Base-by-base conservation (phyloP, 225 moss, liverwort and hornwort species). In the Sphagnum contortum region DNA sequence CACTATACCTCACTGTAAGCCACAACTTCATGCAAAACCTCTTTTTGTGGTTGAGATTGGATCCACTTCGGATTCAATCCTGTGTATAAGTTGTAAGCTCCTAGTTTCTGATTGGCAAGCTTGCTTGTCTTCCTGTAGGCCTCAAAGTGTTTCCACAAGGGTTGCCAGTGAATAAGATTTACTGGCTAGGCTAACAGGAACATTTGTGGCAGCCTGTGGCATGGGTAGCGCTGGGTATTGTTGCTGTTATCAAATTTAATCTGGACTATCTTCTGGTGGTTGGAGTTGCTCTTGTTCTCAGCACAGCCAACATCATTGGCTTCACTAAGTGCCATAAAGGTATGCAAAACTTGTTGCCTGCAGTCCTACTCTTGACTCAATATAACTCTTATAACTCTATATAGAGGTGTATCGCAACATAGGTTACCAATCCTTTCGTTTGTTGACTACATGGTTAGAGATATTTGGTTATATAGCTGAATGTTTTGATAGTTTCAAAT, bases 321-420 rank as follows among this genome's bases (percentile, higher is more conserved):
- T 87, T 80, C 67, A 87, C 86, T 4, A 87, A 87, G 69, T 87
- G 86, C 75, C 82, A 83, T 56, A 87, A 87, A 80, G 86, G 86
- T 87, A 82, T 50, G 44, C 58, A 48, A 47, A 49, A 29, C 29
- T 29, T 29, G 29, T 29, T 29, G 29, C 29, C 29, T 29, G 29
- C 29, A 29, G 29, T 29, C 29, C 29, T 29, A 29, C 29, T 29
- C 29, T 29, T 29, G 29, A 29, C 29, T 29, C 29, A 29, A 29
- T 29, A 29, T 29, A 29, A 29, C 29, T 29, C 29, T 29, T 29
- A 29, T 29, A 29, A 29, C 29, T 29, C 29, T 29, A 29, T 29
- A 29, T 29, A 29, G 29, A 29, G 0, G 0, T 29, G 29, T 29
- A 29, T 29, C 0, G 29, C 29, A 29, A 29, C 29, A 29, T 29